A percentile compares a stretch with the other conserved stretches of the same genome.
phyloP scores from a whole-genome alignment of 768 basidiomycete genomes.

The Fistulinella prunicolor region DNA sequence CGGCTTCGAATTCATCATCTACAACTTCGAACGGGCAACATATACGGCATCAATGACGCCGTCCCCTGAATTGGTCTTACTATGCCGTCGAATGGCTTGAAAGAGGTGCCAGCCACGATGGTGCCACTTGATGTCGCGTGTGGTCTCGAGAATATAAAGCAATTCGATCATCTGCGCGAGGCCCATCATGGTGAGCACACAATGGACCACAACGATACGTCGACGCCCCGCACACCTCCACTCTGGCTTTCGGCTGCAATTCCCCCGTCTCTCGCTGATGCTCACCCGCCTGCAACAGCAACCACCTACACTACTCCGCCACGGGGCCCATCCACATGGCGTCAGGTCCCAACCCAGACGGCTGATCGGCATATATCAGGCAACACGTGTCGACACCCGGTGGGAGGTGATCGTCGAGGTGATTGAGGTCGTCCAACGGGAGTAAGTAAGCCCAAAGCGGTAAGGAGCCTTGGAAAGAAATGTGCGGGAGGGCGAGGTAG shows the following conservation, averaged over 20 bases:
- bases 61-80: constrained; percentile 59
- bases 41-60: constrained; percentile 51
- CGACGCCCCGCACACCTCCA: constrained; percentile 45
- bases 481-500: constrained; percentile 38
- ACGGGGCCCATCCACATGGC: constrained; percentile 15
- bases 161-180: constrained; percentile 63
- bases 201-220: background rate
- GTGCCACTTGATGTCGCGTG: constrained; percentile 67
- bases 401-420: constrained; percentile 47
- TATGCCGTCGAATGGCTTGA: constrained; percentile 56
- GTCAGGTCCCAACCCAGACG: constrained; percentile 68
- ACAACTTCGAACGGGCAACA: constrained; percentile 30
- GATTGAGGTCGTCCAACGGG: no score
- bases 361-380: constrained; percentile 66
- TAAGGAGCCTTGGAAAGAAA: constrained; percentile 73
- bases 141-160: constrained; percentile 71
- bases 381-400: constrained; percentile 63
- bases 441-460: constrained; percentile 68
- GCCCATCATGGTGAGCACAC: no score
- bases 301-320: constrained; percentile 23
- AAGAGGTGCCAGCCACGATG: constrained; percentile 69
- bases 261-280: constrained; percentile 8
- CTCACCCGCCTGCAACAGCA: constrained; percentile 38
- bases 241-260: no score
- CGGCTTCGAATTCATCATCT: constrained; percentile 66